A percentile compares a stretch with the other conserved stretches of the same genome.
phyloP scores from a whole-genome alignment of 2,329 filamentous ascomycete species.

The Pyricularia sp. region DNA sequence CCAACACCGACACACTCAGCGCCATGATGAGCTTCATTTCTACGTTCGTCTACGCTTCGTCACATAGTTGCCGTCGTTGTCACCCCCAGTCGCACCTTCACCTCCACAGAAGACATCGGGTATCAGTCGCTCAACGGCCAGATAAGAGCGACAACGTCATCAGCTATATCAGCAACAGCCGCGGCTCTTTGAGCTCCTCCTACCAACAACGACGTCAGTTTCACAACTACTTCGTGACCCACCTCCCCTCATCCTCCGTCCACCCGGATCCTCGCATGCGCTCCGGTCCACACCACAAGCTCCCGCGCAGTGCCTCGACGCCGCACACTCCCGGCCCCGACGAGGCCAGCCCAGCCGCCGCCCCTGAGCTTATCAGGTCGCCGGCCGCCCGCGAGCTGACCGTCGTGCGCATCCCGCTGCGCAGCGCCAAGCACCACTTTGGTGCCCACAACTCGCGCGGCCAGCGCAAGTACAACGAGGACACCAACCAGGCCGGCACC shows the following conservation, averaged over 20 bases:
- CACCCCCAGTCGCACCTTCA: background rate
- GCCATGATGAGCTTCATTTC: conserved; percentile 13
- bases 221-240: conserved; percentile 96
- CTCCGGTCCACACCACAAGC: conserved; percentile 65
- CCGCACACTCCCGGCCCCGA: conserved; percentile 56
- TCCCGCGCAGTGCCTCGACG: conserved; percentile 75
- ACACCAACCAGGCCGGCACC: conserved; percentile 87
- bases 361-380: conserved; percentile 40
- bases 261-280: conserved; percentile 70
- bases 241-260: conserved; percentile 85
- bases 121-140: background rate
- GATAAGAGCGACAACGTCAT: background rate
- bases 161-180: background rate
- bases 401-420: conserved; percentile 87
- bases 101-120: background rate
- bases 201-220: conserved; percentile 44
- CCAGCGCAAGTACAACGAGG: conserved; percentile 83
- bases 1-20: conserved; percentile 8
- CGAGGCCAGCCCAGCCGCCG: conserved; percentile 46
- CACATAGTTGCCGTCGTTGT: background rate
- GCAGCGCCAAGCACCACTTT: conserved; percentile 93
- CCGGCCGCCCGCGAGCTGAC: conserved; percentile 67
- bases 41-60: conserved; percentile 4
- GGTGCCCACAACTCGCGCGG: conserved; percentile 73
- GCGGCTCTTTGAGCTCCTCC: background rate